Percentiles rank a stretch among this genome's conserved stretches.
phyloP scores from a whole-genome alignment of 2,329 filamentous ascomycete genomes.

The Cytospora leucostoma region DNA sequence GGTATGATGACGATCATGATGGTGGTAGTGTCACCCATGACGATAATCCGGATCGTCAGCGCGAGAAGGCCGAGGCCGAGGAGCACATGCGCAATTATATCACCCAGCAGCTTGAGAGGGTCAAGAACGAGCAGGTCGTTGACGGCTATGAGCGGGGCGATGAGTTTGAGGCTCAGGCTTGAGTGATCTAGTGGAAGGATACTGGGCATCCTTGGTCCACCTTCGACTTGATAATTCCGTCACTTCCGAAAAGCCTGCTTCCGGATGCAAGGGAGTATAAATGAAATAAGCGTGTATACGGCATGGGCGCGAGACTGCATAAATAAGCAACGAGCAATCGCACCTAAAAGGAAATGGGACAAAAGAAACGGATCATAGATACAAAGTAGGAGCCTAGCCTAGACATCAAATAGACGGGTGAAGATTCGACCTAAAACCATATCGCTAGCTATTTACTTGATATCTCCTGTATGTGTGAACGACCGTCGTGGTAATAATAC shows the following conservation, averaged over 20 bases:
- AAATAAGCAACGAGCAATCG: conserved; percentile 1
- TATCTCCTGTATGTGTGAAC: neutral
- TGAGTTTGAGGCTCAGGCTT: conserved; percentile 49
- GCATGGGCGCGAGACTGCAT: conserved; percentile 13
- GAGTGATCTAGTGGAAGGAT: neutral
- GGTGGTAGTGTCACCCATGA: conserved; percentile 50
- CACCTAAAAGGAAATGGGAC: neutral
- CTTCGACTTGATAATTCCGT: neutral
- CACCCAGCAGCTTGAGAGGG: conserved; percentile 73
- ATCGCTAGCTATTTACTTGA: neutral
- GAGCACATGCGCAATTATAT: conserved; percentile 80
- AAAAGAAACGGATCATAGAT: neutral
- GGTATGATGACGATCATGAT: conserved; percentile 46
- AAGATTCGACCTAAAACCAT: neutral
- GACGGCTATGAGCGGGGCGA: conserved; percentile 45
- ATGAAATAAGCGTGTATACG: neutral
- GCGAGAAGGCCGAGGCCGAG: conserved; percentile 58
- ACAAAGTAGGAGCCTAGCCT: conserved; percentile 3
- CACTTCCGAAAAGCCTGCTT: no score
- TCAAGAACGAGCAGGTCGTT: conserved; percentile 58
- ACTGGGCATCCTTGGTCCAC: neutral
- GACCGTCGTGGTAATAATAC: neutral
- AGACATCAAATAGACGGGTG: neutral
- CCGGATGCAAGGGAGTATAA: neutral
- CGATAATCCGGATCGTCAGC: conserved; percentile 53